A percentile compares a stretch with the other conserved stretches of the same genome.
These are phyloP conservation scores for Trametes elegans DNA, from an alignment of 768 basidiomycete genomes.

Conservation along the genomic window DNA sequence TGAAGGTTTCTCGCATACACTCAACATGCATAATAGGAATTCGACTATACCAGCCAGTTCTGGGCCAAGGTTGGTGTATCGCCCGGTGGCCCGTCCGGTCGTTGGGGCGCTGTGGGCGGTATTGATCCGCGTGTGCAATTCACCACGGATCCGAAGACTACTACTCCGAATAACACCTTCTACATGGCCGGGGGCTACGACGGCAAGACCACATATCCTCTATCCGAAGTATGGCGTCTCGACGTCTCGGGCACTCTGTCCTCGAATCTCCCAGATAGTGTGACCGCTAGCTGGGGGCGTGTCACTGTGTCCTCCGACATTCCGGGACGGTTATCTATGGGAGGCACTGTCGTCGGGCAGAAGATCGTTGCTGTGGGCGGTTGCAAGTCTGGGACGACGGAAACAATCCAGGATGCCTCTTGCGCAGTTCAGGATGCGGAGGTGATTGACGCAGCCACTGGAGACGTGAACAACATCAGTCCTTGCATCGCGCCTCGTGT, in stretches of 20 bases:
- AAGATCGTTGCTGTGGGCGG: constrained; percentile 63
- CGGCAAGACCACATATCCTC: constrained; percentile 39
- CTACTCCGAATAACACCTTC: constrained; percentile 68
- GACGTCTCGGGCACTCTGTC: constrained; percentile 69
- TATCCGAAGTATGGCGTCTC: constrained; percentile 73
- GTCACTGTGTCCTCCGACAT: constrained; percentile 33
- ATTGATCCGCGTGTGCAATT: constrained; percentile 53
- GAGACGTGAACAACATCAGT: constrained; percentile 38
- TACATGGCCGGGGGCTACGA: constrained; percentile 73
- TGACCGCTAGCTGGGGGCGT: constrained; percentile 60
- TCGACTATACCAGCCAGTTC: constrained; percentile 71
- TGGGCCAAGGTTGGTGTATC: constrained; percentile 63
- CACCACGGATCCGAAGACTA: constrained; percentile 36
- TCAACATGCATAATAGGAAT: constrained; percentile 51
- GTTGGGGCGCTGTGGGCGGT: constrained; percentile 75
- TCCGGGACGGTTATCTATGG: constrained; percentile 46
- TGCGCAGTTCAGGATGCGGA: constrained; percentile 64
- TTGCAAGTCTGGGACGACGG: constrained; percentile 32
- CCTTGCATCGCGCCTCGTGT: constrained; percentile 65
- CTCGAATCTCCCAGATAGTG: constrained; percentile 54
- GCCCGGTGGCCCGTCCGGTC: constrained; percentile 53
- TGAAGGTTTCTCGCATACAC: not conserved
- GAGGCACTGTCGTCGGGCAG: constrained; percentile 51
- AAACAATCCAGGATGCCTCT: constrained; percentile 23
- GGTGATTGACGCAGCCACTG: constrained; percentile 46